Base-by-base conservation (phyloP, 225 moss, liverwort and hornwort species). In the Physcomitrium patens region DNA sequence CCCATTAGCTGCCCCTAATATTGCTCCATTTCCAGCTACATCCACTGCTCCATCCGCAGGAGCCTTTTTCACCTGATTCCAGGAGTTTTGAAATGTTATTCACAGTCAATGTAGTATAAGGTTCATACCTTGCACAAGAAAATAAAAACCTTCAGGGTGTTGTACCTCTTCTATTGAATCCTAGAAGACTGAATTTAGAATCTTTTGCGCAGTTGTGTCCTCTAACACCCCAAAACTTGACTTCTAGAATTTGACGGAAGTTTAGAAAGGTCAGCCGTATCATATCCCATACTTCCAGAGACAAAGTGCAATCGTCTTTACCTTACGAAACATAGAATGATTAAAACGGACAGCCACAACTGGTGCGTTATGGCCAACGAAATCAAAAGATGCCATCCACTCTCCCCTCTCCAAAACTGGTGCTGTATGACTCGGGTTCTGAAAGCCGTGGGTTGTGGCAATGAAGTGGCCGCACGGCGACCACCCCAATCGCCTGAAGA, bases 391-490 rank as follows among this genome's bases (percentile, higher is more conserved):
- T 23, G 97, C 89, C 78, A 86, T 83, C 97, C 97, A 99, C 74
- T 99, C 97, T 74, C 94, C 97, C 78, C 97, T 87, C 81, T 95
- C 94, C 79, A 99, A 77, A 13, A 99, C 97, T 50, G 97, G 97
- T 56, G 97, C 97, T 50, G 97, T 99, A 73, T 99, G 97, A 66
- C 95, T 99, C 44, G 97, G 97, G 46, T 94, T 92, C 68, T 99
- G 97, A 76, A 90, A 99, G 49, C 97, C 97, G 74, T 99, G 93
- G 46, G 97, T 95, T 44, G 94, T 94, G 22, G 97, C 94, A 78
- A 99, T 93, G 70, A 94, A 95, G 83, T 99, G 97, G 28, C 97
- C 97, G 77, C 97, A 99, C 23, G 97, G 97, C 14, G 97, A 99
- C 97, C 97, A 99, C 45, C 88, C 94, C 60, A 99, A 83, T 58